Percentiles rank a stretch among this genome's conserved stretches.
phyloP scores from a whole-genome alignment of 73 alveolate species.

The Tetrahymena thermophila region DNA sequence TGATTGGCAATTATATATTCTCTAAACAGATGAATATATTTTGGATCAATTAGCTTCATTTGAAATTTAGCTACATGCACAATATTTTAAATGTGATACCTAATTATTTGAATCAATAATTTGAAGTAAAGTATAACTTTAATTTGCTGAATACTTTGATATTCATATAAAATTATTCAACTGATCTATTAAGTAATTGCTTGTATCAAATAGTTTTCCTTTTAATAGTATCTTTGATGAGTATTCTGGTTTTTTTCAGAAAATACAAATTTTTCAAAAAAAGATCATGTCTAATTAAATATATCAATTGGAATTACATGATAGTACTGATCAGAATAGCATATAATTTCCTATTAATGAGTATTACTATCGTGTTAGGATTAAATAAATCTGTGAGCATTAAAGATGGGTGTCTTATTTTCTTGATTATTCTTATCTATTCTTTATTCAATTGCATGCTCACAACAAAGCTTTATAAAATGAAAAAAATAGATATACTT shows the following conservation, averaged over 20 bases:
- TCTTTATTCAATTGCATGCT: not conserved
- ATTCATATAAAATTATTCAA: not conserved
- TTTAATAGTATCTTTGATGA: not conserved
- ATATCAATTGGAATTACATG: not conserved
- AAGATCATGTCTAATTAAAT: not conserved
- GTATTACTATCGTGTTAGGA: not conserved
- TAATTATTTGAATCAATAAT: not conserved
- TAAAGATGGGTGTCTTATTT: not conserved
- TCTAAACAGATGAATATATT: not conserved
- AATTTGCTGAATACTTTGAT: not conserved
- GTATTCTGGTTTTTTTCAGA: not conserved
- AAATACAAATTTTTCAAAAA: not conserved
- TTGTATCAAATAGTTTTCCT: not conserved
- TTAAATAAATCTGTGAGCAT: not conserved
- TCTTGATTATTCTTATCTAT: not conserved
- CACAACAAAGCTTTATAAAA: not conserved
- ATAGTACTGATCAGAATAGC: not conserved
- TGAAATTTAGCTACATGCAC: not conserved
- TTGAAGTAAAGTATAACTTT: not conserved
- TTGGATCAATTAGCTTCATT: not conserved
- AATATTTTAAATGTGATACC: not conserved
- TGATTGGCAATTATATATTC: not conserved
- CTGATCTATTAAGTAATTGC: not conserved
- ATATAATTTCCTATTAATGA: not conserved
- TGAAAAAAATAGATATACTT: too few relatives aligned